phyloP scores from a whole-genome alignment of 192 early-diverging fungal species.

The Backusella sp. region DNA sequence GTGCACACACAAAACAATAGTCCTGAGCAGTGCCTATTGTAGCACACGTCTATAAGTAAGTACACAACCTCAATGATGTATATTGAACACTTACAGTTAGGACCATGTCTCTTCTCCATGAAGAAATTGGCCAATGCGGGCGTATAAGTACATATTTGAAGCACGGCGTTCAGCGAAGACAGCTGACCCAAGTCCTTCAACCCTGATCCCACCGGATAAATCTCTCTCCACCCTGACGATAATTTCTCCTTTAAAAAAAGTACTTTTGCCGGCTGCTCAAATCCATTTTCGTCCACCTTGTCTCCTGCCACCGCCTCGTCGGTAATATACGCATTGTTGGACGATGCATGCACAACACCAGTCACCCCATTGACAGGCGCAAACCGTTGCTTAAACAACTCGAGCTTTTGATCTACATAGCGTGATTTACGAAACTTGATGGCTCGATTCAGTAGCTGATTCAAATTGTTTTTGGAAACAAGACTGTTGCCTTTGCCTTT shows the following conservation, averaged over 20 bases:
- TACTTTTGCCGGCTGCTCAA: conserved; percentile 50
- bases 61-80: neutral
- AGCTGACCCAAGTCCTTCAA: conserved; percentile 73
- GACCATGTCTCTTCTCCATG: conserved; percentile 59
- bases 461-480: conserved; percentile 23
- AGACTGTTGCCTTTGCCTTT: neutral
- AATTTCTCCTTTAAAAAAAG: conserved; percentile 65
- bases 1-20: conserved; percentile 75
- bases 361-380: conserved; percentile 26
- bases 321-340: neutral
- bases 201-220: conserved; percentile 66
- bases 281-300: conserved; percentile 60
- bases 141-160: conserved; percentile 77
- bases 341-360: neutral
- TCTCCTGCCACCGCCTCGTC: neutral
- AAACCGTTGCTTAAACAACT: conserved; percentile 28
- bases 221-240: conserved; percentile 52
- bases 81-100: conserved; percentile 49
- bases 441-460: conserved; percentile 21
- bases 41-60: neutral
- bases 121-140: conserved; percentile 70
- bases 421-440: conserved; percentile 31
- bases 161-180: conserved; percentile 73
- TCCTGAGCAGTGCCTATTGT: conserved; percentile 42
- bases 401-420: conserved; percentile 30